Conservation (phyloP, 202 grass and related monocot species). For the Saccharum hybrid region DNA sequence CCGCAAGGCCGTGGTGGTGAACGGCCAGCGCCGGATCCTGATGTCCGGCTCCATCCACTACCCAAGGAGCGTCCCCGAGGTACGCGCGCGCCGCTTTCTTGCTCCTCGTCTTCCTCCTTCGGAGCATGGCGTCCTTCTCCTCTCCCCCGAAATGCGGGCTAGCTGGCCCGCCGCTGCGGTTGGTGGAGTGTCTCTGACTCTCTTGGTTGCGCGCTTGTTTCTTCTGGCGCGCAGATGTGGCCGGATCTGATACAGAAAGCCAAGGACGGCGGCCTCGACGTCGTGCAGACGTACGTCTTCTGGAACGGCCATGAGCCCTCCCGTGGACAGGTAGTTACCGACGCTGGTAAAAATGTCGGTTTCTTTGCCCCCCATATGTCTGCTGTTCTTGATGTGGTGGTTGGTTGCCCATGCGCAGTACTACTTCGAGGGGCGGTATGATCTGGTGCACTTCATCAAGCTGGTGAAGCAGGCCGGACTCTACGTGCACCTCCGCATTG, state of each 20-base stretch:
- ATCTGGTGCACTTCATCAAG: conserved; percentile 87
- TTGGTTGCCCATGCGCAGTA: conserved; percentile 60
- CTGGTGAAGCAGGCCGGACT: conserved; percentile 89
- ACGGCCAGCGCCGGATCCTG: conserved; percentile 86
- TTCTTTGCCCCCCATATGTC: background rate
- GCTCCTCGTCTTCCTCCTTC: conserved; percentile 6
- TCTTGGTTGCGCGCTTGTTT: conserved; percentile 19
- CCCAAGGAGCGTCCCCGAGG: conserved; percentile 92
- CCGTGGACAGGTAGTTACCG: conserved; percentile 63
- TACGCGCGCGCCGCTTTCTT: conserved; percentile 23
- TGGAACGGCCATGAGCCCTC: conserved; percentile 96
- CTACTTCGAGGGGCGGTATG: conserved; percentile 91
- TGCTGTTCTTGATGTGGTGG: conserved; percentile 41
- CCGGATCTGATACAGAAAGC: conserved; percentile 98
- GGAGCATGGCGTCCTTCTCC: background rate
- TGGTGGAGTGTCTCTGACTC: background rate
- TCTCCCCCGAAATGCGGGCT: conserved; percentile 42
- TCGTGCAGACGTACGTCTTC: conserved; percentile 98
- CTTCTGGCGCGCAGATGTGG: conserved; percentile 73
- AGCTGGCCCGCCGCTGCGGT: background rate
- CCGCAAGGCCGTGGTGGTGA: conserved; percentile 81
- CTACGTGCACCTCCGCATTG: conserved; percentile 95
- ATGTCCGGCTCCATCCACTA: conserved; percentile 99
- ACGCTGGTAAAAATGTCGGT: background rate
- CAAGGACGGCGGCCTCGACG: conserved; percentile 95